Base-by-base conservation (phyloP, 805 yeast genomes). In the Metschnikowia matae region DNA sequence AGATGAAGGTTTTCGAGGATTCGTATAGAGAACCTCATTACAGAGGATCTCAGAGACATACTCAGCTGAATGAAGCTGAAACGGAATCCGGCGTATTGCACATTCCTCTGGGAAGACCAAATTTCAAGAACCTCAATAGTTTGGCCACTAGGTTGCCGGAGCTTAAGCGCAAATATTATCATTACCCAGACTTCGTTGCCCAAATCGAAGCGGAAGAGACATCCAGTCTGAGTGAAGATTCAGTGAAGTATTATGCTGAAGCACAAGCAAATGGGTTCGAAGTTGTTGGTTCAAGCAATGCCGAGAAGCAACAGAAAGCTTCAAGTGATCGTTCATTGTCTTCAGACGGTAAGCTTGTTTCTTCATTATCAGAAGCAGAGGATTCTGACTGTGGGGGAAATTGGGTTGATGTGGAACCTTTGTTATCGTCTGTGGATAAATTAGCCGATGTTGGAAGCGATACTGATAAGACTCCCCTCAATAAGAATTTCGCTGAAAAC, bases 41-140 rank as follows among this genome's bases (percentile, higher is more conserved):
- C 14, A 15, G n/a, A 31, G 48, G 34, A 15, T 10, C 23, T 11
- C 39, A 34, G 34, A 29, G 40, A 21, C 34, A 23, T 6, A 8
- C 13, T 17, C 39, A 29, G 15, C 20, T 18, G 23, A 33, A 8
- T 14, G 14, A 13, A 6, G 13, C 33, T 11, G 34, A 44, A 6
- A n/a, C 35, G 1, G 46, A 44, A 23, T 14, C 39, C n/a, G 17
- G 10, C 4, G 34, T 23, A 6, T 10, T 44, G 2, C 74, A 78
- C 71, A 72, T 77, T 20, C 85, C 85, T 5, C 70, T 68, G 36
- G 70, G 71, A 51, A 66, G 67, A 44, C 75, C 76, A 1, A 62
- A 54, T 21, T 73, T 81, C 56, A 64, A 63, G 3, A 70, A 68
- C 23, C 63, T 80, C 18, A 76, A 78, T 10, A 51, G 51, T 1